Evolutionary conservation across 331 rosid species (phyloP).

Genomic region (Erythrophleum ivorense): DNA sequence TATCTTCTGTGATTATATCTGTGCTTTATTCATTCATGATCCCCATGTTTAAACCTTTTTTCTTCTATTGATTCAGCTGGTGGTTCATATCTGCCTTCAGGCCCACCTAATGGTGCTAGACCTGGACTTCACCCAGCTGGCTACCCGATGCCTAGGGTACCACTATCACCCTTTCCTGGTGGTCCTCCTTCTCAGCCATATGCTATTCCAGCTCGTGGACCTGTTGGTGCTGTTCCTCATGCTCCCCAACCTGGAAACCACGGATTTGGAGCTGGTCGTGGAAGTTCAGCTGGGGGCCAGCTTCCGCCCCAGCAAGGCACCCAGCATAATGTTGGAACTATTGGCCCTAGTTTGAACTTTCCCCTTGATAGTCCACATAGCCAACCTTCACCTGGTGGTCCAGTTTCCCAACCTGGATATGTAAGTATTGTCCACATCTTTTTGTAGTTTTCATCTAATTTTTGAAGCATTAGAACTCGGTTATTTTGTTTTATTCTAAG

Average conservation of each 20-base stretch:
- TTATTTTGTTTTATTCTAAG: no score
- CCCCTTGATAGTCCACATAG: conserved; percentile 87
- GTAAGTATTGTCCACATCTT: conserved; percentile 70
- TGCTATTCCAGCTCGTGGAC: conserved; percentile 98
- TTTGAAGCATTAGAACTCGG: no score
- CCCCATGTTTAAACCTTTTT: no score
- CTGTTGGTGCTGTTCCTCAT: conserved; percentile 99
- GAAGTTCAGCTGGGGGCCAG: conserved; percentile 88
- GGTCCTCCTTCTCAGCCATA: conserved; percentile 97
- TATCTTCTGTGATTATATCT: no score
- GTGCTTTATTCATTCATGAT: no score
- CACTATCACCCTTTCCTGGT: conserved; percentile 80
- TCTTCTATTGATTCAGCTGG: no score
- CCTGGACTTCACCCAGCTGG: conserved; percentile 92
- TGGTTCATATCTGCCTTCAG: conserved; percentile 85
- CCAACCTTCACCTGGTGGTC: conserved; percentile 97
- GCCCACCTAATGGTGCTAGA: conserved; percentile 87
- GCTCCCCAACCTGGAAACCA: conserved; percentile 91
- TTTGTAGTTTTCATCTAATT: conserved; percentile 30
- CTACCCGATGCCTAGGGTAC: conserved; percentile 89
- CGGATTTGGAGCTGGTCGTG: conserved; percentile 95
- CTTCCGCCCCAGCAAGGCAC: conserved; percentile 89
- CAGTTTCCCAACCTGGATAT: conserved; percentile 96
- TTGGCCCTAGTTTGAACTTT: conserved; percentile 84
- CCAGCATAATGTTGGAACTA: conserved; percentile 76